Conservation (phyloP, 2,329 filamentous ascomycete species). For the Grosmannia serpens region DNA sequence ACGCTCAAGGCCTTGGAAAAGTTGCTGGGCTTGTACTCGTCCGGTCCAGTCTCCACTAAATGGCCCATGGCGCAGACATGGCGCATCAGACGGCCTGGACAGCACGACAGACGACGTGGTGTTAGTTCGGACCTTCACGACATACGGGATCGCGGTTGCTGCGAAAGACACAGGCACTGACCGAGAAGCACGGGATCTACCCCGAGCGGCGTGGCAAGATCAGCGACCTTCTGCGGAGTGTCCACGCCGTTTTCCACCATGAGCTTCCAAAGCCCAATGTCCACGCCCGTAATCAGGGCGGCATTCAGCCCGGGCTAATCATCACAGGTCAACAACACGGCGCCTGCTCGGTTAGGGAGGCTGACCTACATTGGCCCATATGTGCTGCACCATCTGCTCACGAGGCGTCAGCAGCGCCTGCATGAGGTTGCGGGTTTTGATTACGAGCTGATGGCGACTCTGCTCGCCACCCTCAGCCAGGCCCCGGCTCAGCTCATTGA, state of each 20-base stretch:
- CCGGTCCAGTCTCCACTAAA: conserved; percentile 20
- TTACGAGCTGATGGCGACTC: conserved; percentile 4
- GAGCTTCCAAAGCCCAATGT: conserved; percentile 24
- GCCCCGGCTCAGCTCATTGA: background rate
- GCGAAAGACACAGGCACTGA: conserved; percentile 2
- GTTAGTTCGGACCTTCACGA: background rate
- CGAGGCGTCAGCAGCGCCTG: conserved; percentile 6
- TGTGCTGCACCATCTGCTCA: conserved; percentile 8
- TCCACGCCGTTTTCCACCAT: conserved; percentile 20
- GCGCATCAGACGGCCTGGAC: conserved; percentile 18
- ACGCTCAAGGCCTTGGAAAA: conserved; percentile 22
- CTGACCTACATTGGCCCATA: conserved; percentile 7
- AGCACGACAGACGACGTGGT: background rate
- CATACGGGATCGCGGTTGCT: too few relatives aligned
- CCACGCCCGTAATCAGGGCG: conserved; percentile 16
- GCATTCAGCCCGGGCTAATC: background rate
- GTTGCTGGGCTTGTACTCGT: conserved; percentile 23
- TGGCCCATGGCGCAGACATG: conserved; percentile 26
- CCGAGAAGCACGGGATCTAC: conserved; percentile 18
- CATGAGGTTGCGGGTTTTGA: conserved; percentile 1
- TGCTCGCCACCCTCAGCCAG: conserved; percentile 2
- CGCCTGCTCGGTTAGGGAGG: background rate
- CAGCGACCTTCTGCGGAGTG: conserved; percentile 18
- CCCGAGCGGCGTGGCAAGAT: conserved; percentile 18
- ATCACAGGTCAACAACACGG: background rate